These are phyloP conservation scores for Aureobasidium namibiae DNA, from an alignment of 2,329 filamentous ascomycete species.

Conservation along the genomic window DNA sequence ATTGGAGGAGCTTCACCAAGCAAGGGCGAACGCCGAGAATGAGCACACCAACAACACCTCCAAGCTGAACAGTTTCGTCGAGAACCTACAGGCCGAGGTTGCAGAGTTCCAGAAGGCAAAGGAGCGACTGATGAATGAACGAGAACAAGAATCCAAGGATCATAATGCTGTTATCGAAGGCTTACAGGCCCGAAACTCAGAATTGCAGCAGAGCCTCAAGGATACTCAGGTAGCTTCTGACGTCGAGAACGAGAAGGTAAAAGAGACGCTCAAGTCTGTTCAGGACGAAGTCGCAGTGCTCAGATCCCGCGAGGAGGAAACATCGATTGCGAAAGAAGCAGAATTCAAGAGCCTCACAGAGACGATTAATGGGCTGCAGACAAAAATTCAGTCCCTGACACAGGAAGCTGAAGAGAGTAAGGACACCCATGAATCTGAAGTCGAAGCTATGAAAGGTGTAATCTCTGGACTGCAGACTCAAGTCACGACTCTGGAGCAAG, in stretches of 20 bases:
- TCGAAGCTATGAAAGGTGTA: neutral
- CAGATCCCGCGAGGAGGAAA: conserved; percentile 3
- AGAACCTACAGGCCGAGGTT: conserved; percentile 2
- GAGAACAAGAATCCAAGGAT: conserved; percentile 7
- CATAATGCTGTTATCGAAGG: conserved; percentile 6
- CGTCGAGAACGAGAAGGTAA: neutral
- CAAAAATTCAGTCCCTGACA: neutral
- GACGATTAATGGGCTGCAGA: neutral
- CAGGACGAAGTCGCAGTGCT: neutral
- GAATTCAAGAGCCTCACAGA: neutral
- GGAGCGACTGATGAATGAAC: neutral
- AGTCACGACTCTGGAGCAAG: neutral
- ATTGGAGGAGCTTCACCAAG: conserved; percentile 13
- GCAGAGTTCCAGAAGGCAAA: conserved; percentile 11
- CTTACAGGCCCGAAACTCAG: neutral
- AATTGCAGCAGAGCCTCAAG: conserved; percentile 4
- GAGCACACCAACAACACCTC: conserved; percentile 9
- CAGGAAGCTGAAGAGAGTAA: neutral
- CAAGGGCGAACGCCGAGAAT: neutral
- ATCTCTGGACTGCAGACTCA: neutral
- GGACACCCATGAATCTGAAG: neutral
- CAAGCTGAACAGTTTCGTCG: conserved; percentile 7
- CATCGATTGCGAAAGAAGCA: neutral
- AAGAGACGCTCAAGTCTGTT: neutral
- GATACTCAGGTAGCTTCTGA: neutral